A percentile compares a stretch with the other conserved stretches of the same genome.
Conservation (phyloP, 768 basidiomycete species). For the Lanmaoa rubissima region DNA sequence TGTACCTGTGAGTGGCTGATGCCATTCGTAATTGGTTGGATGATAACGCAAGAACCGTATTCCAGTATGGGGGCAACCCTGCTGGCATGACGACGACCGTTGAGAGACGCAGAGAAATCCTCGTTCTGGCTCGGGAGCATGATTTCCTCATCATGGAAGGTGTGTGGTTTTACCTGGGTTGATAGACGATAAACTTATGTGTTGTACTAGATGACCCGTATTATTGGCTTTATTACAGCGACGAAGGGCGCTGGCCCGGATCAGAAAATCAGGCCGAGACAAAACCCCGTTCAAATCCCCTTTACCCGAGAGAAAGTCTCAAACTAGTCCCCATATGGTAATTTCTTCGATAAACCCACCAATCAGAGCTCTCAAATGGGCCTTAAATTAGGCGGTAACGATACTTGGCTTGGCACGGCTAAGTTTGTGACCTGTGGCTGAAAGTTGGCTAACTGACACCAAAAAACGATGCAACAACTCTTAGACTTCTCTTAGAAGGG, state of each 20-base stretch:
- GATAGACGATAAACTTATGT: neutral
- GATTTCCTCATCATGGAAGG: constrained; percentile 80
- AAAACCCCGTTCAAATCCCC: no score
- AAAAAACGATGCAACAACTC: no score
- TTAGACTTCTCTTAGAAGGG: no score
- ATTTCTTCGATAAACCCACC: no score
- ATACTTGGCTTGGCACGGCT: no score
- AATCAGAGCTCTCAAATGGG: no score
- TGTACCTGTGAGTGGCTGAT: constrained; percentile 47
- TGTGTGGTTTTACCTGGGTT: constrained; percentile 13
- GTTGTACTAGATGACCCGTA: constrained; percentile 59
- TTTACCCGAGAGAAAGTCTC: no score
- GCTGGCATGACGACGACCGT: constrained; percentile 70
- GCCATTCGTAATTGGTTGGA: neutral
- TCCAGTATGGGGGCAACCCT: constrained; percentile 74
- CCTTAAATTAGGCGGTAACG: no score
- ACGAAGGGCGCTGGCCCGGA: constrained; percentile 35
- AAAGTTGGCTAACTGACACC: no score
- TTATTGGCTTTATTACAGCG: constrained; percentile 65
- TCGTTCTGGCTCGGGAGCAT: constrained; percentile 62
- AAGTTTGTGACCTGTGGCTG: no score
- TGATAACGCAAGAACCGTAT: neutral
- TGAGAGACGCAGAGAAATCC: constrained; percentile 59
- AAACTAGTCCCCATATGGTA: no score
- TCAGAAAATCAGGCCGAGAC: no score